Percentiles rank a stretch among this genome's conserved stretches.
Evolutionary conservation across 371 early-diverging fungal species (phyloP).

Genomic region (Saksenaea vasiformis): DNA sequence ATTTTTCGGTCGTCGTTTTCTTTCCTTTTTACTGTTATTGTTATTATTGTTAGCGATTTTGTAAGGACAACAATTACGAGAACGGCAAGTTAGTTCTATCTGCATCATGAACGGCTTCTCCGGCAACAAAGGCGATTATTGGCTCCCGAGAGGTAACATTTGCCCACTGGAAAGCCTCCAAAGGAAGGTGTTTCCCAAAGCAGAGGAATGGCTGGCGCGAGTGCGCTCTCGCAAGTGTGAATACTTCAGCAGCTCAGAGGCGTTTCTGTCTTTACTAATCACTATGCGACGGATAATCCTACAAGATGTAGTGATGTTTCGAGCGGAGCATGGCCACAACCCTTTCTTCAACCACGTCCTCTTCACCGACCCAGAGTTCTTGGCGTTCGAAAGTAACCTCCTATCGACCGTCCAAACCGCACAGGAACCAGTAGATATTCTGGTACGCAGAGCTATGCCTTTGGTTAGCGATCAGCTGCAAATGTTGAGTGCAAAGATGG

Average conservation of each 20-base stretch:
- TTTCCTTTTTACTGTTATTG: too few species aligned
- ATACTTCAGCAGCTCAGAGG: neutral
- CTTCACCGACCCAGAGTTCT: neutral
- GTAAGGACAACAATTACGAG: too few species aligned
- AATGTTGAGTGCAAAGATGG: neutral
- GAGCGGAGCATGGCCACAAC: neutral
- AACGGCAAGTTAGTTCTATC: too few species aligned
- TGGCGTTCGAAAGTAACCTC: neutral
- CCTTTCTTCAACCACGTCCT: neutral
- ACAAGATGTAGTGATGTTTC: neutral
- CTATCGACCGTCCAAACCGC: neutral
- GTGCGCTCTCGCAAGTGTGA: neutral
- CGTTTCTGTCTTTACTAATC: neutral
- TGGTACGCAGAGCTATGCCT: neutral
- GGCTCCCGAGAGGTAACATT: neutral
- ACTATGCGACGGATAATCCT: neutral
- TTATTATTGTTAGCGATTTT: too few species aligned
- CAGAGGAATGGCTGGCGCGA: neutral
- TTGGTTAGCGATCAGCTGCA: neutral
- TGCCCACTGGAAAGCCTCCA: neutral
- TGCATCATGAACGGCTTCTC: conserved; percentile 1
- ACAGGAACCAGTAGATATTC: neutral
- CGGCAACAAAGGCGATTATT: neutral
- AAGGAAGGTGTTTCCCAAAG: neutral
- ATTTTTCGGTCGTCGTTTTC: too few species aligned